phyloP scores from a whole-genome alignment of 768 basidiomycete species.

The Termitomyces sp. region DNA sequence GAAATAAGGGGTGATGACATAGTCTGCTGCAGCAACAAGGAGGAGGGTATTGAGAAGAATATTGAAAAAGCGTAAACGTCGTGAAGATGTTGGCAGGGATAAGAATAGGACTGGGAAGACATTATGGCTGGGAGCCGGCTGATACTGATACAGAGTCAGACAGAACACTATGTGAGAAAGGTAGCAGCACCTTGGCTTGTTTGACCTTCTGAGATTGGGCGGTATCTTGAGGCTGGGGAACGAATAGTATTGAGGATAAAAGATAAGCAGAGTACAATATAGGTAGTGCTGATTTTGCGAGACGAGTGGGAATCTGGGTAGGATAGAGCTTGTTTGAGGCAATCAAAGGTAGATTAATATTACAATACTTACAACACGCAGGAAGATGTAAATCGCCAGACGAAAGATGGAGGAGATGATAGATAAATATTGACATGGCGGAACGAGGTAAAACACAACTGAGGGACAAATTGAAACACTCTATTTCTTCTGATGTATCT shows the following conservation, averaged over 20 bases:
- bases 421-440: constrained; percentile 15
- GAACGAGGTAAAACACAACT: background rate
- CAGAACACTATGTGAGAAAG: background rate
- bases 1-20: constrained; percentile 48
- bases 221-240: background rate
- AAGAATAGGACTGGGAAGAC: constrained; percentile 17
- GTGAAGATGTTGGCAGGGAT: constrained; percentile 30
- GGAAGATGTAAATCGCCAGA: constrained; percentile 39
- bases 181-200: background rate
- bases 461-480: background rate
- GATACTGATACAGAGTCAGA: background rate
- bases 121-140: constrained; percentile 2
- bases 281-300: constrained; percentile 26
- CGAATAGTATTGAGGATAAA: constrained; percentile 16
- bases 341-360: background rate
- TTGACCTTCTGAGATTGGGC: constrained; percentile 6
- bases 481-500: background rate
- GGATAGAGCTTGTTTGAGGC: background rate
- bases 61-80: constrained; percentile 22
- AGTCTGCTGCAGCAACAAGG: constrained; percentile 38
- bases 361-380: constrained; percentile 38
- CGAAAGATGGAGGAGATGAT: constrained; percentile 34
- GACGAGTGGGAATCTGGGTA: constrained; percentile 33
- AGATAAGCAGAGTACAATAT: constrained; percentile 24
- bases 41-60: constrained; percentile 28